These are phyloP conservation scores for Solanum sitiens DNA, from an alignment of 257 asterid species.

Conservation along the genomic window DNA sequence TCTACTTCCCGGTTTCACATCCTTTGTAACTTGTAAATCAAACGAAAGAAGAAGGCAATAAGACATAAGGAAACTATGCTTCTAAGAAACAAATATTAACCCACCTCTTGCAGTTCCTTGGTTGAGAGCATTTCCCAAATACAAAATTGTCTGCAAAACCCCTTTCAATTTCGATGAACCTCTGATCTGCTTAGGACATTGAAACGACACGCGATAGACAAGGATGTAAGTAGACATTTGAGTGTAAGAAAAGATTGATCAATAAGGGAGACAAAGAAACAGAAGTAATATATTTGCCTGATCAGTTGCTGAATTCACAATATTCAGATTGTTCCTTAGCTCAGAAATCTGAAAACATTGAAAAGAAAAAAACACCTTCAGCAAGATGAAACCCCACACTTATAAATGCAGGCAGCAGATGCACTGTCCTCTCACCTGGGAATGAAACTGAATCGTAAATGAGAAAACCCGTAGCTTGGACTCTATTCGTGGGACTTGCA, in stretches of 20 bases:
- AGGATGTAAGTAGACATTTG: not conserved
- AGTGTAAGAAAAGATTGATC: not conserved
- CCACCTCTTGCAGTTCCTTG: slow-evolving; percentile 90
- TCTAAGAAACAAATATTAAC: not conserved
- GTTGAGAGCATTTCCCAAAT: slow-evolving; percentile 82
- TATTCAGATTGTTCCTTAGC: slow-evolving; percentile 40
- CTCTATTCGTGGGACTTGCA: slow-evolving; percentile 78
- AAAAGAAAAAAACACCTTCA: not conserved
- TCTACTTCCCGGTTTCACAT: not conserved
- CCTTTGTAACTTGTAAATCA: not conserved
- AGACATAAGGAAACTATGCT: not conserved
- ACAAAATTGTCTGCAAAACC: slow-evolving; percentile 72
- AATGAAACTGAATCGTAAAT: slow-evolving; percentile 50
- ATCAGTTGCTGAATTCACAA: slow-evolving; percentile 57
- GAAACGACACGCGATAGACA: not conserved
- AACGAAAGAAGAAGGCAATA: not conserved
- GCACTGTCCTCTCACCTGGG: slow-evolving; percentile 41
- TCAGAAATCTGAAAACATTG: slow-evolving; percentile 44
- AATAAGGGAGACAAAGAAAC: not conserved
- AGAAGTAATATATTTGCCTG: slow-evolving; percentile 42
- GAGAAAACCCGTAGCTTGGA: slow-evolving; percentile 68
- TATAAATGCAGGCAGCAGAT: not conserved
- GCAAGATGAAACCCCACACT: not conserved
- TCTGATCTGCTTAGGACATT: slow-evolving; percentile 46
- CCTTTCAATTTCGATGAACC: slow-evolving; percentile 69